Evolutionary conservation across 148 eudicot genomes (phyloP).

Genomic region (Chenopodium album): DNA sequence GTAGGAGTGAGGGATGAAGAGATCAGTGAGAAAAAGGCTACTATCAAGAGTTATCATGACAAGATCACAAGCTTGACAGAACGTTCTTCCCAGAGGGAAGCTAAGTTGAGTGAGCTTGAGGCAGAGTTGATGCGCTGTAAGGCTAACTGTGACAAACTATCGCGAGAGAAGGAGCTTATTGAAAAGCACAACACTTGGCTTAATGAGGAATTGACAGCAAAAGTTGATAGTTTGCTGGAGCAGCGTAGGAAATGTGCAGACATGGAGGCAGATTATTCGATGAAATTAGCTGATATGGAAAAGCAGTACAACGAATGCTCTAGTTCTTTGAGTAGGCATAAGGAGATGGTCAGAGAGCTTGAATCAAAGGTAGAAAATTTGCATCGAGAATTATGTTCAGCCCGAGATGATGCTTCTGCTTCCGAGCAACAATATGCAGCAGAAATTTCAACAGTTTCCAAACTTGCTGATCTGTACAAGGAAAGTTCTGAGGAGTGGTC

Average conservation of each 20-base stretch:
- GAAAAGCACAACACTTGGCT: conserved; percentile 94
- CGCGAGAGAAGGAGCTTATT: conserved; percentile 89
- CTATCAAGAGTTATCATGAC: conserved; percentile 65
- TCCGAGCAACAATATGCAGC: conserved; percentile 60
- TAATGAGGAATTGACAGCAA: conserved; percentile 74
- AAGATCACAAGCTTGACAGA: conserved; percentile 80
- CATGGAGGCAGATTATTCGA: conserved; percentile 72
- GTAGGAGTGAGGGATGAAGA: conserved; percentile 69
- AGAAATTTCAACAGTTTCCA: conserved; percentile 74
- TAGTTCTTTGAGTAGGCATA: conserved; percentile 59
- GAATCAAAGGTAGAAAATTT: conserved; percentile 61
- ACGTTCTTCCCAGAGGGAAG: conserved; percentile 65
- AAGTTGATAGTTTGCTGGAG: conserved; percentile 59
- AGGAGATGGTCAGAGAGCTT: conserved; percentile 71
- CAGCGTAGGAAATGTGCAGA: conserved; percentile 61
- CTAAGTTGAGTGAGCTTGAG: conserved; percentile 65
- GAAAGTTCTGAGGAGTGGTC: conserved; percentile 98
- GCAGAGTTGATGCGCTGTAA: conserved; percentile 63
- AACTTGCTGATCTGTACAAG: conserved; percentile 84
- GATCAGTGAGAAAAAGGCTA: conserved; percentile 70
- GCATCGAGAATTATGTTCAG: conserved; percentile 65
- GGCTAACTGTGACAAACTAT: conserved; percentile 51
- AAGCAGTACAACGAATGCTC: conserved; percentile 63
- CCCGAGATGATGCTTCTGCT: conserved; percentile 65
- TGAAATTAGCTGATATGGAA: conserved; percentile 75